A percentile compares a stretch with the other conserved stretches of the same genome.
Evolutionary conservation across 441 rosid species (phyloP).

Genomic region (Raphanus hybrid): DNA sequence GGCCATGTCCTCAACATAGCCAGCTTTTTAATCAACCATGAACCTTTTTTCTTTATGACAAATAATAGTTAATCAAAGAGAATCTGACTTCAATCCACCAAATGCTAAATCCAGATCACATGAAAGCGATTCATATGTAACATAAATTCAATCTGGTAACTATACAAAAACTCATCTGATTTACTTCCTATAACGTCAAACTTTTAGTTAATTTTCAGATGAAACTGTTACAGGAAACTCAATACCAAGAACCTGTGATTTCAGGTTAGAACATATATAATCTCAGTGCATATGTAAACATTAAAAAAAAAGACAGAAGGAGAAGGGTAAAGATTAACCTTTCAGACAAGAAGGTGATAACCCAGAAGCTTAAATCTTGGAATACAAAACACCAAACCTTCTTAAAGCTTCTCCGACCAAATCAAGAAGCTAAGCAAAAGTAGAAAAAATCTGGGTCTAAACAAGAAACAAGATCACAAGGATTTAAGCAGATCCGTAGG

Average conservation of each 20-base stretch:
- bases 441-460: conserved; percentile 31
- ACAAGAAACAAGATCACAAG: conserved; percentile 17
- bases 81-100: conserved; percentile 35
- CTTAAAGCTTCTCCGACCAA: conserved; percentile 33
- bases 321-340: conserved; percentile 33
- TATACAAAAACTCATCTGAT: conserved; percentile 26
- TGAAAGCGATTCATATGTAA: neutral
- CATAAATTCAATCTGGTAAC: conserved; percentile 19
- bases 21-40: conserved; percentile 26
- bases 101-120: conserved; percentile 22
- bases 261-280: neutral
- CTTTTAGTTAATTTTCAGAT: conserved; percentile 4
- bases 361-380: conserved; percentile 28
- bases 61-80: conserved; percentile 19
- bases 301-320: conserved; percentile 10
- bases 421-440: conserved; percentile 35
- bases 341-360: conserved; percentile 22
- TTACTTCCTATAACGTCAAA: conserved; percentile 27
- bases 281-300: conserved; percentile 9
- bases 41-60: conserved; percentile 22
- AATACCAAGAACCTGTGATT: conserved; percentile 7
- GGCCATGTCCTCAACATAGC: conserved; percentile 30
- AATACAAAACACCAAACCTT: conserved; percentile 4
- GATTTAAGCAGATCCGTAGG: conserved; percentile 40
- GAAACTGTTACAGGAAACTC: conserved; percentile 21